A percentile compares a stretch with the other conserved stretches of the same genome.
Conservation (phyloP, 495 filamentous ascomycete species). For the Haplographium delicatum region DNA sequence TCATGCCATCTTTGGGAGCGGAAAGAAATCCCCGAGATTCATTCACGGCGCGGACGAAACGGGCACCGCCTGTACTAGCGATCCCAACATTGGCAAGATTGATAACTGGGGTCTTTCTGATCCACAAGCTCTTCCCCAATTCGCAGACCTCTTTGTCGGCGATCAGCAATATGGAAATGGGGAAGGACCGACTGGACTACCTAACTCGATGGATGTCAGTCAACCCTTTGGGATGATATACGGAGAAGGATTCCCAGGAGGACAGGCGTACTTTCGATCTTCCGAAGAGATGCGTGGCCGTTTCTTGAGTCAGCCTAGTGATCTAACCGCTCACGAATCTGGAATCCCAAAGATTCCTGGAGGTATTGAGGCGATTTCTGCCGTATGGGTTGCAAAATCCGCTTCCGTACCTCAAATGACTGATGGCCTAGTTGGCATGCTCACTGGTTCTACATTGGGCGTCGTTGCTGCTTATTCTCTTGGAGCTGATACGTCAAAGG, state of each 20-base stretch:
- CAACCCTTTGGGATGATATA: slow-evolving; percentile 78
- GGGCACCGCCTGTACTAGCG: slow-evolving; percentile 66
- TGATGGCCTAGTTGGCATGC: slow-evolving; percentile 71
- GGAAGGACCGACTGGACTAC: slow-evolving; percentile 65
- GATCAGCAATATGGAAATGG: slow-evolving; percentile 74
- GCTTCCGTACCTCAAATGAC: slow-evolving; percentile 62
- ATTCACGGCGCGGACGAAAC: slow-evolving; percentile 77
- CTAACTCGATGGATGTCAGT: slow-evolving; percentile 86
- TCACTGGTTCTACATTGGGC: slow-evolving; percentile 80
- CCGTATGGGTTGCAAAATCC: slow-evolving; percentile 91
- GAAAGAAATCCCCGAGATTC: slow-evolving; percentile 67
- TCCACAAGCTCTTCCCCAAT: slow-evolving; percentile 65
- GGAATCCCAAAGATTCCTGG: slow-evolving; percentile 70
- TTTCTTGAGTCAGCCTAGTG: slow-evolving; percentile 52
- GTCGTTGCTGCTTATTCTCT: slow-evolving; percentile 80
- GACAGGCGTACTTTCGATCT: slow-evolving; percentile 69
- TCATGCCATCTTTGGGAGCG: slow-evolving; percentile 62
- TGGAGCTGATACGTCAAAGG: slow-evolving; percentile 59
- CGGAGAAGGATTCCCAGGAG: slow-evolving; percentile 78
- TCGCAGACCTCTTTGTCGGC: slow-evolving; percentile 68
- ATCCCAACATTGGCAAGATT: slow-evolving; percentile 70
- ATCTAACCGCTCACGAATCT: slow-evolving; percentile 40
- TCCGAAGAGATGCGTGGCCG: slow-evolving; percentile 74
- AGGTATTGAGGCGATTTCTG: slow-evolving; percentile 57
- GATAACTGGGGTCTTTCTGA: slow-evolving; percentile 80